These are phyloP conservation scores for Fusarium beomiforme DNA, from an alignment of 2,329 filamentous ascomycete genomes.

Conservation along the genomic window DNA sequence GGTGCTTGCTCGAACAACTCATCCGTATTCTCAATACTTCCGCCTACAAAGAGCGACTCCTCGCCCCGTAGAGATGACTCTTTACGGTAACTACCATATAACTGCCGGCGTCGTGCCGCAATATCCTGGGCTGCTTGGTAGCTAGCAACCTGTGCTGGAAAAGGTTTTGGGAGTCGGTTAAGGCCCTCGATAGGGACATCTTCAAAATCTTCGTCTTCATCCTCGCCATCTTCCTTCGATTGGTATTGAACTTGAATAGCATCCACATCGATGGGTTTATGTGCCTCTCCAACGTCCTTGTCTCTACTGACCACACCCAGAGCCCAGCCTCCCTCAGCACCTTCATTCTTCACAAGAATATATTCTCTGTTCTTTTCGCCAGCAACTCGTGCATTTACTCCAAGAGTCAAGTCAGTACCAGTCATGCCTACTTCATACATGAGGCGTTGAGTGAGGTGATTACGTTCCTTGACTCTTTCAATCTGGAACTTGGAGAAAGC, in stretches of 20 bases:
- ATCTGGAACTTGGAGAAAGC: constrained; percentile 97
- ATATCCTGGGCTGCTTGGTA: constrained; percentile 42
- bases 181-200: constrained; percentile 92
- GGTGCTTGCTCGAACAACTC: constrained; percentile 42
- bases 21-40: constrained; percentile 40
- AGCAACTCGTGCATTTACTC: constrained; percentile 73
- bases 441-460: constrained; percentile 91
- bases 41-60: constrained; percentile 58
- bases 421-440: constrained; percentile 96
- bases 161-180: constrained; percentile 78
- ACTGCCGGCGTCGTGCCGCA: constrained; percentile 41
- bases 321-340: constrained; percentile 95
- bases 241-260: constrained; percentile 67
- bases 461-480: constrained; percentile 89
- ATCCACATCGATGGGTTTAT: constrained; percentile 95
- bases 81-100: constrained; percentile 37
- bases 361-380: constrained; percentile 94
- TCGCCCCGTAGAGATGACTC: constrained; percentile 50
- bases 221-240: constrained; percentile 68
- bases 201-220: constrained; percentile 85
- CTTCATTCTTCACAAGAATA: constrained; percentile 94
- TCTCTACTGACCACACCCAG: constrained; percentile 90
- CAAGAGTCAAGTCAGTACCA: constrained; percentile 75
- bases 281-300: constrained; percentile 79
- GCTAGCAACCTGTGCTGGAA: constrained; percentile 34